Conservation (phyloP, 2,329 filamentous ascomycete genomes). For the Ceratocystis diversiconidia region DNA sequence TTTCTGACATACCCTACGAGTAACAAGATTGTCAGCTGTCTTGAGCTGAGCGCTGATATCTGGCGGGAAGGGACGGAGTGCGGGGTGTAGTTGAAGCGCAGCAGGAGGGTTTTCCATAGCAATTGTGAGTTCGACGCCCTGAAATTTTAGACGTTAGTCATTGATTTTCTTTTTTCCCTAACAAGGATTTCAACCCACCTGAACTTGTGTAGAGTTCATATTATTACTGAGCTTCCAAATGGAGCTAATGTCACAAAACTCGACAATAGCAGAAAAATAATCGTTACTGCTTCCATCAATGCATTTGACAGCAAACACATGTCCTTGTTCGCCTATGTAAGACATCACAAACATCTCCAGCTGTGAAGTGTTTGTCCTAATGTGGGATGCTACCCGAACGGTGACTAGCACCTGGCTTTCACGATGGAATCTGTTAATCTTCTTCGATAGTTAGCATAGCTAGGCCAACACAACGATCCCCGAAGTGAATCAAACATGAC, state of each 20-base stretch:
- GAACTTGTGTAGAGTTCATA: neutral
- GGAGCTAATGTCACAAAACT: conserved; percentile 4
- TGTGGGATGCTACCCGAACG: neutral
- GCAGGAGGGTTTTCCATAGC: neutral
- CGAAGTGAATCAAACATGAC: neutral
- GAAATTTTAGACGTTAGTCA: neutral
- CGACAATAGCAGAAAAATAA: neutral
- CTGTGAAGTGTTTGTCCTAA: conserved; percentile 17
- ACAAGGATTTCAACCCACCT: neutral
- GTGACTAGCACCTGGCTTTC: conserved; percentile 9
- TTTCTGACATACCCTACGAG: neutral
- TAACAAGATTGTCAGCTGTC: neutral
- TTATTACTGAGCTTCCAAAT: neutral
- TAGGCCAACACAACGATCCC: neutral
- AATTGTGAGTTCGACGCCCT: neutral
- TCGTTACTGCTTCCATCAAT: neutral
- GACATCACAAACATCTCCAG: conserved; percentile 9
- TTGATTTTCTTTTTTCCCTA: neutral
- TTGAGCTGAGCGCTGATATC: neutral
- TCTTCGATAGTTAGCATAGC: neutral
- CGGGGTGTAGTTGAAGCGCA: neutral
- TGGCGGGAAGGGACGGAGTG: neutral
- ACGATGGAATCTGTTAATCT: conserved; percentile 2
- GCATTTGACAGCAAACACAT: conserved; percentile 26
- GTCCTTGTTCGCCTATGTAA: neutral